Percentiles rank a stretch among this genome's conserved stretches.
These are phyloP conservation scores for Stereocaulon alpinum DNA, from an alignment of 495 filamentous ascomycete genomes.

Conservation along the genomic window DNA sequence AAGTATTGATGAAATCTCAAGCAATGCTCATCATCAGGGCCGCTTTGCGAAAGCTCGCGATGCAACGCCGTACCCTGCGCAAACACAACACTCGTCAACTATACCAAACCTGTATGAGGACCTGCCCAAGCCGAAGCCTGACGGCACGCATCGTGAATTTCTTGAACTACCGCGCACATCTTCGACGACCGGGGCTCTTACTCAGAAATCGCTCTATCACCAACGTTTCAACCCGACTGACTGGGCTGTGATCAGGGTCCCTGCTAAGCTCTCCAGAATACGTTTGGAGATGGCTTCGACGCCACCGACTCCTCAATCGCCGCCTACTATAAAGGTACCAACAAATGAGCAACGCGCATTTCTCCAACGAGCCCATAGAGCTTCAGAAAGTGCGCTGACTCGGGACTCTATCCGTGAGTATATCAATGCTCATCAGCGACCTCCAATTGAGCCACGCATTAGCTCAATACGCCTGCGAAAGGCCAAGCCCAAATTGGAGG, in stretches of 20 bases:
- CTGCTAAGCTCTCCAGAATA: constrained; percentile 9
- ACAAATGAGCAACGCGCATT: constrained; percentile 16
- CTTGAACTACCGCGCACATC: constrained; percentile 3
- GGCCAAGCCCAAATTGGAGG: constrained; percentile 7
- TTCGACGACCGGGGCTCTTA: neutral
- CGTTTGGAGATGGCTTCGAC: constrained; percentile 16
- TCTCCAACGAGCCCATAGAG: constrained; percentile 25
- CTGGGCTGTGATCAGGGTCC: constrained; percentile 15
- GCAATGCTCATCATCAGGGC: neutral
- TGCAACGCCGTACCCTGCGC: constrained; percentile 13
- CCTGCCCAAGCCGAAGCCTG: neutral
- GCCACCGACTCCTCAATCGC: constrained; percentile 16
- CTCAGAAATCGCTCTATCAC: neutral
- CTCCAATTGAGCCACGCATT: constrained; percentile 28
- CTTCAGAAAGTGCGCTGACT: constrained; percentile 15
- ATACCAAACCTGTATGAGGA: neutral
- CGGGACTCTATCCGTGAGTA: constrained; percentile 24
- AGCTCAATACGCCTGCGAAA: constrained; percentile 27
- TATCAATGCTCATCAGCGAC: constrained; percentile 28
- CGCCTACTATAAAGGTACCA: constrained; percentile 21
- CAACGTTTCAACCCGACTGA: constrained; percentile 5
- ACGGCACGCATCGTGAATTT: neutral
- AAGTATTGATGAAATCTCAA: constrained; percentile 2
- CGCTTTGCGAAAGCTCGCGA: constrained; percentile 10
- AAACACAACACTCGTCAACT: constrained; percentile 2